These are phyloP conservation scores for Termitomyces sp. DNA, from an alignment of 768 basidiomycete genomes.

Conservation along the genomic window DNA sequence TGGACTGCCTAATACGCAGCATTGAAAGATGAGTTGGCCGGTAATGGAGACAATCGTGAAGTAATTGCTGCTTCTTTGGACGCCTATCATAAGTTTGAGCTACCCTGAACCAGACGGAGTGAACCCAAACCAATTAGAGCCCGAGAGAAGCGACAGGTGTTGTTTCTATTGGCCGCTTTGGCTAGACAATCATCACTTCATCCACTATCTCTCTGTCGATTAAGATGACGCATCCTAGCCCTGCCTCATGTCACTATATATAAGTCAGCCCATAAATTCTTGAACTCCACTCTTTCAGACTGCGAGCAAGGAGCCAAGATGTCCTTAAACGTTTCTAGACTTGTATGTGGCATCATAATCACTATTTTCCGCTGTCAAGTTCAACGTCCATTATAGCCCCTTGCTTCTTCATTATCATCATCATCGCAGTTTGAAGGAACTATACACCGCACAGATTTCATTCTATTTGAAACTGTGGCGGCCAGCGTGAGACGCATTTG, in stretches of 20 bases:
- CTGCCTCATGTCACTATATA: background rate
- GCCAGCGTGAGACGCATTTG: background rate
- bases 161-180: background rate
- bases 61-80: background rate
- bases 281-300: background rate
- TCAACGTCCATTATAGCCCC: background rate
- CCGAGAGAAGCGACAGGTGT: background rate
- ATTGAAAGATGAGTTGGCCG: background rate
- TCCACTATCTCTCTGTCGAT: background rate
- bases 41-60: background rate
- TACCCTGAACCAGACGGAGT: background rate
- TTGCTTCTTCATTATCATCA: background rate
- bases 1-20: background rate
- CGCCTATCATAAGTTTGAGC: background rate
- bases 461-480: background rate
- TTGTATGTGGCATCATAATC: background rate
- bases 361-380: background rate
- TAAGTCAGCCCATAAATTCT: background rate
- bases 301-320: background rate
- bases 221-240: background rate
- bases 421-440: background rate
- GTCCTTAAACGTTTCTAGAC: background rate
- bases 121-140: background rate
- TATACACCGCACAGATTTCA: background rate
- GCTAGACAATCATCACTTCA: background rate